Evolutionary conservation across 176 grass and related monocot species (phyloP), one percentile per base, ranked within the genome.

Genomic region (Aechmea fasciata): DNA sequence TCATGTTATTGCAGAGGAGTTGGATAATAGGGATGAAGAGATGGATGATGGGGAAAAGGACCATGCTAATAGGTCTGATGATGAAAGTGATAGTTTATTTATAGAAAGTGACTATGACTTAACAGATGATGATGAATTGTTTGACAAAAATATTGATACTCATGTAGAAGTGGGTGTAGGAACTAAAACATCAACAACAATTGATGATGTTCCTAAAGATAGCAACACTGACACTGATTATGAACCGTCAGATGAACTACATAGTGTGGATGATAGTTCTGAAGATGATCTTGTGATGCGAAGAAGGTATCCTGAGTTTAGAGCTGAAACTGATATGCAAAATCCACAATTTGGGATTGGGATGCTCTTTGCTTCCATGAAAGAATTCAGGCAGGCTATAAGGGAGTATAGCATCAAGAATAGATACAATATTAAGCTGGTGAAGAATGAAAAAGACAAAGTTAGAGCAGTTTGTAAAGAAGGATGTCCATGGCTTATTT

Each of bases 401-500:
- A 48, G 26, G 61, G 52, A 74, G 17, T 74, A 74, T 47, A 57
- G 22, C 48, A 74, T 74, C 13, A 74, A 57, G 15, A 33, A 5
- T 54, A 74, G 71, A 61, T 59, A 41, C 9, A 74, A 59, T 26
- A 59, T 74, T 28, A 50, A 11, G 33, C 29, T 74, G 53, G 71
- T 33, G 15, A 74, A 64, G 61, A 74, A 74, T 74, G 71, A 74
- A 47, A 63, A 20, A 2, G 61, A 63, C 47, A 74, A 33, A 64
- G 71, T 74, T 33, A 74, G 47, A 48, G 71, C 25, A 64, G 2
- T 49, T 51, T 63, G 52, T 29, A 74, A 74, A 25, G 61, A 62
- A 8, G 71, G 13, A 61, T 74, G 71, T 64, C 71, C 54, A 64
- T 74, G 52, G 71, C 28, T n/a, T 2, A 74, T 74, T 25, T 74